Evolutionary conservation across 306 rosid species (phyloP), one percentile per base, ranked within the genome.

Genomic region (Glycine soja): DNA sequence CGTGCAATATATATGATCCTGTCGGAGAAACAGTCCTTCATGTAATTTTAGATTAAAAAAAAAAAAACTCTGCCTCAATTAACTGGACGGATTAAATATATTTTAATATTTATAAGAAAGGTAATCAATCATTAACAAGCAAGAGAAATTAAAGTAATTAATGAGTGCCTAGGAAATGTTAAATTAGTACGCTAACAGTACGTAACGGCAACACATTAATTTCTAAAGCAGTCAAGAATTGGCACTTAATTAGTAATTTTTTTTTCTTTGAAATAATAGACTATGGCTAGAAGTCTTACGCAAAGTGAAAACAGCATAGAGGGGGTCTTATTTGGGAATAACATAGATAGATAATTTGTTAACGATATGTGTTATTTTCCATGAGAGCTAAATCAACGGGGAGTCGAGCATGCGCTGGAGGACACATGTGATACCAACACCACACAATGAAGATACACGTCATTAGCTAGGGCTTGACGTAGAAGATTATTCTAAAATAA

Each of bases 351-450:
- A 24, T 24, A 24, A 76, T 47, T 81, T 76, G 84, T 59, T 36
- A 34, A 11, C 13, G 14, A 10, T 3, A 56, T 0, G 12, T 68
- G 62, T 30, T 67, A 62, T 58, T 71, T 53, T 16, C 19, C 18
- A 66, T 24, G 48, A 65, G 72, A 51, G 82, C 92, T 87, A 81
- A 90, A 86, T 88, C 86, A 76, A 79, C 87, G 98, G 92, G 88
- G 84, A 24, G 30, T 24, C 30, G 30, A 24, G 30, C 30, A 24
- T 24, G 30, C 30, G 30, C 30, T 24, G 74, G 84, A 74, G 57
- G 84, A 73, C 87, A 78, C 89, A 83, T 75, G 30, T 24, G 30
- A 24, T 24, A 24, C 30, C 30, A 24, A 1, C 30, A 24, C 30
- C 30, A 24, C 30, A 24, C 2, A 24, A 24, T 70, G 67, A 74